These are phyloP conservation scores for Fusarium domesticum DNA, from an alignment of 2,329 filamentous ascomycete genomes.

Conservation along the genomic window DNA sequence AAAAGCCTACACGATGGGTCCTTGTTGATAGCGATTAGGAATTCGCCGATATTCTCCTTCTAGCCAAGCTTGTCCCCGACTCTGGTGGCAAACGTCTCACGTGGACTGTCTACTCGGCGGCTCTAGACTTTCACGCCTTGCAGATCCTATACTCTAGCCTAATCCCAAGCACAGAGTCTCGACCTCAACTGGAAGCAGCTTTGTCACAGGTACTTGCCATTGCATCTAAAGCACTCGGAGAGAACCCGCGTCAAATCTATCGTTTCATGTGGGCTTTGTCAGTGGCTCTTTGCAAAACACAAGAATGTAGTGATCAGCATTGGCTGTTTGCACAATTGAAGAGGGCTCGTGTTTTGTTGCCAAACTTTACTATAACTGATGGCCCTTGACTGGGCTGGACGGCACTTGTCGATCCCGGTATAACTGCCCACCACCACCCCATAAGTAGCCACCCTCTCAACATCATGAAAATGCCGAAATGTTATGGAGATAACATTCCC, in stretches of 20 bases:
- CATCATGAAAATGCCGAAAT: too few species aligned
- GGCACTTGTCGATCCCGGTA: too few species aligned
- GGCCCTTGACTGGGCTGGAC: too few species aligned
- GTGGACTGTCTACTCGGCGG: conserved; percentile 22
- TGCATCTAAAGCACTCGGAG: conserved; percentile 16
- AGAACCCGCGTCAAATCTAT: conserved; percentile 17
- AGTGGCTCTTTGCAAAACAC: conserved; percentile 12
- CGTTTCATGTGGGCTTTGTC: conserved; percentile 26
- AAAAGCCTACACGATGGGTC: rapidly evolving
- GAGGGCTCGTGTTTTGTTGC: conserved; percentile 11
- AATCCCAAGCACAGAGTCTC: neutral
- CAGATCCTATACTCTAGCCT: conserved; percentile 11
- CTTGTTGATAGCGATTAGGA: conserved; percentile 8
- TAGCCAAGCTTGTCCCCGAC: neutral
- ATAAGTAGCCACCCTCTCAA: too few species aligned
- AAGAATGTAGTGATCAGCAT: neutral
- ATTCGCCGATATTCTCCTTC: conserved; percentile 18
- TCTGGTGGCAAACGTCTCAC: conserved; percentile 22
- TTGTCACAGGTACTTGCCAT: conserved; percentile 13
- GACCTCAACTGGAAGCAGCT: neutral
- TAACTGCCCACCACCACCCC: too few species aligned
- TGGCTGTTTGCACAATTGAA: conserved; percentile 18
- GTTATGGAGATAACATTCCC: too few species aligned
- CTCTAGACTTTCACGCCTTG: conserved; percentile 19
- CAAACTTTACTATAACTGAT: conserved; percentile 17